A percentile compares a stretch with the other conserved stretches of the same genome.
Conservation (phyloP, 495 filamentous ascomycete species). For the Viridothelium virens region DNA sequence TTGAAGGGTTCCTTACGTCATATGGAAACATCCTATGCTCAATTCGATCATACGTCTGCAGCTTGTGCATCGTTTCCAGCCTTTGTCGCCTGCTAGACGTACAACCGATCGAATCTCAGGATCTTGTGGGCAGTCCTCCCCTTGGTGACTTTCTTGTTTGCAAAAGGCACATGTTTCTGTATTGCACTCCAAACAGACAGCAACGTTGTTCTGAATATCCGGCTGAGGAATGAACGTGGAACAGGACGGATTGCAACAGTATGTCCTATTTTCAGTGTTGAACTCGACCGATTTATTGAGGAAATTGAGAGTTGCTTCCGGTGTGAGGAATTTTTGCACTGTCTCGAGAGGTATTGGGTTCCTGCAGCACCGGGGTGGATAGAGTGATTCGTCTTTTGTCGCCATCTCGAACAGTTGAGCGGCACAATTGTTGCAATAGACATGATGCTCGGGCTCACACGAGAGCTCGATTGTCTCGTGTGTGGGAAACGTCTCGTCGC, state of each 20-base stretch:
- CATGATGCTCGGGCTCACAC: conserved; percentile 26
- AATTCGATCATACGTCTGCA: conserved; percentile 28
- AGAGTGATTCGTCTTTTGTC: conserved; percentile 42
- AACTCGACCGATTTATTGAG: conserved; percentile 41
- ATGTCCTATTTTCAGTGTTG: conserved; percentile 40
- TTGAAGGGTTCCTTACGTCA: conserved; percentile 14
- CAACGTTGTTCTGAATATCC: conserved; percentile 33
- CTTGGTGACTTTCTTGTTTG: conserved; percentile 38
- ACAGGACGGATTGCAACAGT: conserved; percentile 42
- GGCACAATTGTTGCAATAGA: conserved; percentile 45
- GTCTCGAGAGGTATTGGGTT: conserved; percentile 35
- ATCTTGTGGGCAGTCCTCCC: conserved; percentile 26
- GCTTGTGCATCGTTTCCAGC: conserved; percentile 31
- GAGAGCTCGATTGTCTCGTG: not conserved
- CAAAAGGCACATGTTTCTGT: conserved; percentile 42
- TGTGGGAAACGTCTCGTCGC: not conserved
- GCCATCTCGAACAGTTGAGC: conserved; percentile 35
- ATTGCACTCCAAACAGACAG: conserved; percentile 38
- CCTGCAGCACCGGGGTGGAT: conserved; percentile 48
- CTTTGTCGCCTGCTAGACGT: conserved; percentile 21
- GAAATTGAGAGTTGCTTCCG: conserved; percentile 31
- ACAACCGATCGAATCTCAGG: conserved; percentile 21
- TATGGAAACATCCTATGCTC: conserved; percentile 21
- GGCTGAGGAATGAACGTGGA: conserved; percentile 39
- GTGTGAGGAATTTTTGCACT: conserved; percentile 30